Conservation (phyloP, 2,329 filamentous ascomycete species). For the Curvularia spicifera region DNA sequence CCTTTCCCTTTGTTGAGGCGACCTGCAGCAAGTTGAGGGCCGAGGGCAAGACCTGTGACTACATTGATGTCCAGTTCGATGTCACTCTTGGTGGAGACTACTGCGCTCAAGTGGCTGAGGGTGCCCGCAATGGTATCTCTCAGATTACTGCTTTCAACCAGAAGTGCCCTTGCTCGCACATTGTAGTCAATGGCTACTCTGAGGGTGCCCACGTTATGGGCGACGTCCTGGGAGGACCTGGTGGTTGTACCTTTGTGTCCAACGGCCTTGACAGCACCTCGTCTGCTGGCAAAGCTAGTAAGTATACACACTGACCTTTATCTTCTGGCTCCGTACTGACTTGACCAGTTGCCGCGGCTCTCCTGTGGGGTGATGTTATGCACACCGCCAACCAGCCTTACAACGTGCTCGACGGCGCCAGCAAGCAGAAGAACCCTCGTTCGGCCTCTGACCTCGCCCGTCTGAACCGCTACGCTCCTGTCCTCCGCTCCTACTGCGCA, state of each 20-base stretch:
- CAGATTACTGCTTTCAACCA: constrained; percentile 61
- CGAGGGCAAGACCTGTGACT: constrained; percentile 32
- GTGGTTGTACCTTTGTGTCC: constrained; percentile 25
- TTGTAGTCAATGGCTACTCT: constrained; percentile 66
- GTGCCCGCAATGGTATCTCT: constrained; percentile 27
- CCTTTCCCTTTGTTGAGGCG: constrained; percentile 27
- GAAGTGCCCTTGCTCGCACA: constrained; percentile 60
- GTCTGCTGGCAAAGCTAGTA: constrained; percentile 30
- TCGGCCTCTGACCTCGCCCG: constrained; percentile 19
- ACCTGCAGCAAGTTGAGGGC: constrained; percentile 30
- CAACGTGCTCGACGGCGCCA: constrained; percentile 30
- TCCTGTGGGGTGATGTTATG: constrained; percentile 32
- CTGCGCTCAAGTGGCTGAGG: constrained; percentile 28
- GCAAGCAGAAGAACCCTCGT: constrained; percentile 22
- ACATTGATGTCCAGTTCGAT: constrained; percentile 31
- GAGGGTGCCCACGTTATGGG: constrained; percentile 66
- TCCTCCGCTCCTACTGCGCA: constrained; percentile 69
- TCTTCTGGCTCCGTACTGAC: constrained; percentile 2
- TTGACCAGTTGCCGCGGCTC: constrained; percentile 21
- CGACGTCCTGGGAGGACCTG: constrained; percentile 61
- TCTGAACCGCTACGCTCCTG: constrained; percentile 48
- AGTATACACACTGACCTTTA: constrained; percentile 1
- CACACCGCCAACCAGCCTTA: constrained; percentile 32
- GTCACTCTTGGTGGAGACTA: constrained; percentile 22
- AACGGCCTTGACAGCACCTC: constrained; percentile 27